Evolutionary conservation across 768 basidiomycete species (phyloP).

Genomic region (Podaxis sp.): DNA sequence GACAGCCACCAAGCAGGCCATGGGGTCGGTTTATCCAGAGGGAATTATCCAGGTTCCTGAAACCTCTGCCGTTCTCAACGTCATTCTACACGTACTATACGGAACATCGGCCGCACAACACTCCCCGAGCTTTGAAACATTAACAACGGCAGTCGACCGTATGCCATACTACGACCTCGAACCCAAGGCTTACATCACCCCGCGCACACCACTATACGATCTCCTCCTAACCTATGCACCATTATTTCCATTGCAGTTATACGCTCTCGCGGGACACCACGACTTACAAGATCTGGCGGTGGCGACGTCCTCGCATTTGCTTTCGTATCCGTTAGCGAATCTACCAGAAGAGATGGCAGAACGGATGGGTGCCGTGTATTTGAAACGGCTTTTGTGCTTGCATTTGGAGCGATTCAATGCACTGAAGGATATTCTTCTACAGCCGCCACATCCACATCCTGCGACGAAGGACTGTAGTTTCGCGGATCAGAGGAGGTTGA

Average conservation of each 20-base stretch:
- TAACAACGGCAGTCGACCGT: conserved; percentile 36
- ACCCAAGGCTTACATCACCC: conserved; percentile 19
- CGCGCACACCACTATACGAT: conserved; percentile 21
- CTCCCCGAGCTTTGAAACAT: conserved; percentile 41
- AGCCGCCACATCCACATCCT: conserved; percentile 26
- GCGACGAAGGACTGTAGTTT: conserved; percentile 25
- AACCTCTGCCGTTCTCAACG: conserved; percentile 40
- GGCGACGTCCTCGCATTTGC: conserved; percentile 30
- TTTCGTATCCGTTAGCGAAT: conserved; percentile 23
- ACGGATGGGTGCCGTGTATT: conserved; percentile 31
- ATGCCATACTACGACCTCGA: conserved; percentile 19
- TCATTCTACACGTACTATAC: conserved; percentile 51
- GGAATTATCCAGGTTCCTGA: conserved; percentile 38
- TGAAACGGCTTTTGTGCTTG: conserved; percentile 32
- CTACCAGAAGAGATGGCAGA: conserved; percentile 28
- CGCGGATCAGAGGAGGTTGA: conserved; percentile 27
- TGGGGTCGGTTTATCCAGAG: conserved; percentile 26
- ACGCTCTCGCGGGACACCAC: conserved; percentile 27
- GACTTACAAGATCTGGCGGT: conserved; percentile 33
- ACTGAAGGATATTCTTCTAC: conserved; percentile 25
- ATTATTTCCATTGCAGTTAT: conserved; percentile 30
- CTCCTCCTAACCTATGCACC: conserved; percentile 21
- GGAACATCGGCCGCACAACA: conserved; percentile 44
- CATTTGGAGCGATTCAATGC: conserved; percentile 28
- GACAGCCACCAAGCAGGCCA: not conserved